phyloP scores from a whole-genome alignment of 768 basidiomycete species.

The Leccinellum rugosiceps region DNA sequence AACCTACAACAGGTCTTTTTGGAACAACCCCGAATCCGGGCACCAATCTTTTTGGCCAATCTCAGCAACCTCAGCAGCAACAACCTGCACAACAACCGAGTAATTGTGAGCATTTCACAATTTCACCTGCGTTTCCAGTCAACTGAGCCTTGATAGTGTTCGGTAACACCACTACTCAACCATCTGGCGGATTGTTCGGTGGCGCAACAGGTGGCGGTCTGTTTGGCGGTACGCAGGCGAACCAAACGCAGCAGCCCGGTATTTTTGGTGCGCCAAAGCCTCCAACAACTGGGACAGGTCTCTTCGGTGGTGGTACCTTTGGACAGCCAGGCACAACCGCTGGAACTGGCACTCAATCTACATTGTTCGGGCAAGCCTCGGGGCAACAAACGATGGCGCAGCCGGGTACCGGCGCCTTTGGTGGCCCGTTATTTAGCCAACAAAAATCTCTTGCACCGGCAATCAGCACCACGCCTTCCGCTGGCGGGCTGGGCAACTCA shows the following conservation, averaged over 20 bases:
- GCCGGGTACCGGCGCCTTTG: conserved; percentile 36
- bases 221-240: conserved; percentile 35
- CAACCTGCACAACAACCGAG: conserved; percentile 39
- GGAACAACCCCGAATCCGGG: conserved; percentile 23
- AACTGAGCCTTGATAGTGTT: conserved; percentile 32
- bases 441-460: conserved; percentile 48
- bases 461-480: conserved; percentile 43
- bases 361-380: conserved; percentile 52
- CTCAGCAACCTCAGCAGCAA: conserved; percentile 31
- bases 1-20: conserved; percentile 28
- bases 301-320: conserved; percentile 53
- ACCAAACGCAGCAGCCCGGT: conserved; percentile 36
- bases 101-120: conserved; percentile 30
- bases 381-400: conserved; percentile 42
- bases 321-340: conserved; percentile 39
- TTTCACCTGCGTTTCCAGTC: background rate
- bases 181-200: conserved; percentile 37
- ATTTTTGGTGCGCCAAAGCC: conserved; percentile 32
- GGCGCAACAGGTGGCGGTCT: conserved; percentile 31
- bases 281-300: conserved; percentile 30
- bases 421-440: conserved; percentile 46
- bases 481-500: conserved; percentile 35
- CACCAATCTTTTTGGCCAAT: conserved; percentile 34
- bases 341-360: conserved; percentile 27
- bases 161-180: conserved; percentile 30